phyloP scores from a whole-genome alignment of 352 stramenopile species.

The Phytophthora sansomeana region DNA sequence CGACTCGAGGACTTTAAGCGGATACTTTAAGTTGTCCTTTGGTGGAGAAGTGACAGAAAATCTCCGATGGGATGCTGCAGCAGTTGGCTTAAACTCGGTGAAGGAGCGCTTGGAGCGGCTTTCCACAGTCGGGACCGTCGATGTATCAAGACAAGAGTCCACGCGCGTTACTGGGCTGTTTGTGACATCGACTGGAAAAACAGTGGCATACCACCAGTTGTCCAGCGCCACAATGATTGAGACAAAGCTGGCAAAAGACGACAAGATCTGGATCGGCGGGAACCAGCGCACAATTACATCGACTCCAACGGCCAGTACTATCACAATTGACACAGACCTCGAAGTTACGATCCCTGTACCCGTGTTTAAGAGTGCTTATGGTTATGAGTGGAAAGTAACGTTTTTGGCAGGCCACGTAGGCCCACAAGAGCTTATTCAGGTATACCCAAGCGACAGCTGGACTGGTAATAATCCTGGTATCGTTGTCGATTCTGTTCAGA shows the following conservation, averaged over 20 bases:
- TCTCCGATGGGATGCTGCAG: conserved; percentile 68
- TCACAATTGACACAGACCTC: conserved; percentile 33
- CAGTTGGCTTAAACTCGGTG: conserved; percentile 65
- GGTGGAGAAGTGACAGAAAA: conserved; percentile 70
- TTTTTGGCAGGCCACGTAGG: conserved; percentile 82
- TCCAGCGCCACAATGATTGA: conserved; percentile 35
- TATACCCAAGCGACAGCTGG: conserved; percentile 92
- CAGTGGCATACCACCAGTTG: conserved; percentile 37
- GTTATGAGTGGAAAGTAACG: conserved; percentile 81
- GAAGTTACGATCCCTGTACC: conserved; percentile 46
- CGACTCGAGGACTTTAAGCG: conserved; percentile 58
- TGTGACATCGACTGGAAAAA: conserved; percentile 46
- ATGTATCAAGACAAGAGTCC: conserved; percentile 56
- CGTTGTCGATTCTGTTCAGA: conserved; percentile 72
- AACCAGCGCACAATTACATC: conserved; percentile 43
- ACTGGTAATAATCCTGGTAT: conserved; percentile 94
- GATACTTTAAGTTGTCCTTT: conserved; percentile 77
- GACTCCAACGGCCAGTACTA: conserved; percentile 5
- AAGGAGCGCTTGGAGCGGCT: conserved; percentile 75
- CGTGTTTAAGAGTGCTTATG: conserved; percentile 75
- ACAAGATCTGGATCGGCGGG: conserved; percentile 70
- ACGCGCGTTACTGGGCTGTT: conserved; percentile 57
- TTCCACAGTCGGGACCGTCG: conserved; percentile 69
- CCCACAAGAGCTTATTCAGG: conserved; percentile 88
- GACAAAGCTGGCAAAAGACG: conserved; percentile 27